phyloP scores from a whole-genome alignment of 140 eudicot species.

The Anethum foeniculum region DNA sequence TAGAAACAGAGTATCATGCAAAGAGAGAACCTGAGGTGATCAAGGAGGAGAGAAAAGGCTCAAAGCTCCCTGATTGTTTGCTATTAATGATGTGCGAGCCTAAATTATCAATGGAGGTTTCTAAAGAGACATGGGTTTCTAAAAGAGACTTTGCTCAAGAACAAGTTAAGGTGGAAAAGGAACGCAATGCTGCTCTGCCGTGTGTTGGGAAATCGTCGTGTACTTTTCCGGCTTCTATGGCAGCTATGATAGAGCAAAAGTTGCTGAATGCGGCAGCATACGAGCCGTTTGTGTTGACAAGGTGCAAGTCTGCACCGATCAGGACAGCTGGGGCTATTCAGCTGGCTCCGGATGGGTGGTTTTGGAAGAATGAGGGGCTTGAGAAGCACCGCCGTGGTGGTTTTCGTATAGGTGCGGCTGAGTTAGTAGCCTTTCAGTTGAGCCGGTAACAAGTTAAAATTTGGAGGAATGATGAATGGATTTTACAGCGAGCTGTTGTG shows the following conservation, averaged over 20 bases:
- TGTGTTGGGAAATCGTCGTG: slow-evolving; percentile 35
- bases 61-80: slow-evolving; percentile 75
- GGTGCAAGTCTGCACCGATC: slow-evolving; percentile 70
- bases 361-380: slow-evolving; percentile 39
- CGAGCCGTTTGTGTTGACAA: slow-evolving; percentile 82
- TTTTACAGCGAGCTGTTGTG: neutral
- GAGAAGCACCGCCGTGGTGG: slow-evolving; percentile 40
- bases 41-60: slow-evolving; percentile 16
- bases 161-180: slow-evolving; percentile 26
- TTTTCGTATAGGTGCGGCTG: slow-evolving; percentile 34
- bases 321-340: slow-evolving; percentile 26
- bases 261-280: slow-evolving; percentile 58
- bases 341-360: slow-evolving; percentile 39
- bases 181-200: slow-evolving; percentile 9
- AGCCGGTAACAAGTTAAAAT: neutral
- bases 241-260: slow-evolving; percentile 68
- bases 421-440: slow-evolving; percentile 29
- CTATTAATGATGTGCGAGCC: slow-evolving; percentile 91
- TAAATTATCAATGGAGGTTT: slow-evolving; percentile 87
- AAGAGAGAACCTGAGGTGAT: slow-evolving; percentile 16
- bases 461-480: neutral
- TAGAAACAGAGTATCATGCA: neutral
- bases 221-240: slow-evolving; percentile 55
- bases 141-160: slow-evolving; percentile 60
- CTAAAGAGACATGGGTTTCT: slow-evolving; percentile 96